These are phyloP conservation scores for Xylaria sp. DNA, from an alignment of 2,329 filamentous ascomycete species.

Conservation along the genomic window DNA sequence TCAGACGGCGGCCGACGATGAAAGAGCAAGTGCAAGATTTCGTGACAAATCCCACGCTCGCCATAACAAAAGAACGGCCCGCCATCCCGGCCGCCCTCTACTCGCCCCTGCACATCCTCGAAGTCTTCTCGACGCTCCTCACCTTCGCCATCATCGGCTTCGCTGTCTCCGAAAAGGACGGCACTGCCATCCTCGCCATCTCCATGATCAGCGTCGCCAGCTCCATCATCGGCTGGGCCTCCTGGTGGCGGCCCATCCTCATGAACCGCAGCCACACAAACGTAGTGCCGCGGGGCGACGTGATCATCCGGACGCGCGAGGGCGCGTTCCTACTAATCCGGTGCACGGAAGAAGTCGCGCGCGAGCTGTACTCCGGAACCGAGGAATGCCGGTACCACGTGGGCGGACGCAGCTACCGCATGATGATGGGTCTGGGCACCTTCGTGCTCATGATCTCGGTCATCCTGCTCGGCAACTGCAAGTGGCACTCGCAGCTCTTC, in stretches of 20 bases:
- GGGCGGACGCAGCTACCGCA: slow-evolving; percentile 41
- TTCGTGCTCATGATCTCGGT: slow-evolving; percentile 57
- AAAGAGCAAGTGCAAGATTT: slow-evolving; percentile 40
- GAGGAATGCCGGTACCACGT: slow-evolving; percentile 56
- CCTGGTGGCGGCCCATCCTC: slow-evolving; percentile 52
- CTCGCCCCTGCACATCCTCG: slow-evolving; percentile 51
- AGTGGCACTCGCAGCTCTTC: slow-evolving; percentile 55
- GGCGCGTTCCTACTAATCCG: slow-evolving; percentile 54
- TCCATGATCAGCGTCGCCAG: slow-evolving; percentile 48
- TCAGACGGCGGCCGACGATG: slow-evolving; percentile 34
- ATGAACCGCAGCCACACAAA: slow-evolving; percentile 46
- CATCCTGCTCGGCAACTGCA: slow-evolving; percentile 56
- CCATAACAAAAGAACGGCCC: slow-evolving; percentile 36
- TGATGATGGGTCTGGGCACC: slow-evolving; percentile 53
- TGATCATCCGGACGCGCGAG: slow-evolving; percentile 57
- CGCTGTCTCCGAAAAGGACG: slow-evolving; percentile 42
- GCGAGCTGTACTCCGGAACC: slow-evolving; percentile 58
- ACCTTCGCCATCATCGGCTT: slow-evolving; percentile 44
- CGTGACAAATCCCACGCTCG: slow-evolving; percentile 40
- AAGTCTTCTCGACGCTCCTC: slow-evolving; percentile 45
- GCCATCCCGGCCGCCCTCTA: slow-evolving; percentile 44
- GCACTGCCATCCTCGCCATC: slow-evolving; percentile 48
- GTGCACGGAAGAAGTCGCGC: slow-evolving; percentile 54
- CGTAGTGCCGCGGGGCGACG: slow-evolving; percentile 49
- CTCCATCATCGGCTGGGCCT: slow-evolving; percentile 51